These are phyloP conservation scores for Panaeolus cyanescens DNA, from an alignment of 768 basidiomycete genomes.

Conservation along the genomic window DNA sequence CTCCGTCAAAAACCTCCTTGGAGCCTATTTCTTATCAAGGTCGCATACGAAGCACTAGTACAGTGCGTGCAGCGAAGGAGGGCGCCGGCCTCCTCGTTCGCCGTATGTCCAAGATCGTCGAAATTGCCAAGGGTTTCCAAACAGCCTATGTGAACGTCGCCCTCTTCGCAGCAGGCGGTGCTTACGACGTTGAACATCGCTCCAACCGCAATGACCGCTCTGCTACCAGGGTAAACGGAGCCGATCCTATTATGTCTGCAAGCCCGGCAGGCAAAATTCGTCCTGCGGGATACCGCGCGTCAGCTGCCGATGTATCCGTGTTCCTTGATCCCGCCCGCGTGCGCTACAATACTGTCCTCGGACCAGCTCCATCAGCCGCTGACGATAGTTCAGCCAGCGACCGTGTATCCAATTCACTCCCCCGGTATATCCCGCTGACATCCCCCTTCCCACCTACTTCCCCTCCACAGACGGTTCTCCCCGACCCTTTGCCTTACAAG, in stretches of 20 bases:
- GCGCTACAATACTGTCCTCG: slow-evolving; percentile 1
- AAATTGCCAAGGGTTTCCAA: slow-evolving; percentile 58
- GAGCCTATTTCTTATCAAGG: slow-evolving; percentile 20
- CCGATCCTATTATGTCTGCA: background rate
- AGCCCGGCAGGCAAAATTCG: slow-evolving; percentile 20
- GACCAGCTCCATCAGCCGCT: slow-evolving; percentile 9
- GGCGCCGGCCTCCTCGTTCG: slow-evolving; percentile 22
- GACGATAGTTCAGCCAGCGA: slow-evolving; percentile 3
- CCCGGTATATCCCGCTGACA: slow-evolving; percentile 43
- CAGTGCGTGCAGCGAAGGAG: slow-evolving; percentile 19
- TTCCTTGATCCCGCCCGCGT: slow-evolving; percentile 31
- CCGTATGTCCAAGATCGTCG: slow-evolving; percentile 41
- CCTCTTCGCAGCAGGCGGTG: slow-evolving; percentile 40
- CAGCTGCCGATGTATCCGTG: slow-evolving; percentile 40
- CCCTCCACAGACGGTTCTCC: slow-evolving; percentile 28
- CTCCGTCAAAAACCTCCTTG: slow-evolving; percentile 11
- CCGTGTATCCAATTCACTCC: slow-evolving; percentile 16
- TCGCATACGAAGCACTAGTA: slow-evolving; percentile 21
- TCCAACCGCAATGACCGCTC: slow-evolving; percentile 9
- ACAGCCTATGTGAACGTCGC: slow-evolving; percentile 57
- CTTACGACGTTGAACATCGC: slow-evolving; percentile 26
- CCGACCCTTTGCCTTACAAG: slow-evolving; percentile 33
- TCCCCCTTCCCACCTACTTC: slow-evolving; percentile 29
- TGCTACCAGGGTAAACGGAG: slow-evolving; percentile 6
- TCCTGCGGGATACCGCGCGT: slow-evolving; percentile 46